These are phyloP conservation scores for Neofusicoccum sp. DNA, from an alignment of 2,329 filamentous ascomycete genomes.

Conservation along the genomic window DNA sequence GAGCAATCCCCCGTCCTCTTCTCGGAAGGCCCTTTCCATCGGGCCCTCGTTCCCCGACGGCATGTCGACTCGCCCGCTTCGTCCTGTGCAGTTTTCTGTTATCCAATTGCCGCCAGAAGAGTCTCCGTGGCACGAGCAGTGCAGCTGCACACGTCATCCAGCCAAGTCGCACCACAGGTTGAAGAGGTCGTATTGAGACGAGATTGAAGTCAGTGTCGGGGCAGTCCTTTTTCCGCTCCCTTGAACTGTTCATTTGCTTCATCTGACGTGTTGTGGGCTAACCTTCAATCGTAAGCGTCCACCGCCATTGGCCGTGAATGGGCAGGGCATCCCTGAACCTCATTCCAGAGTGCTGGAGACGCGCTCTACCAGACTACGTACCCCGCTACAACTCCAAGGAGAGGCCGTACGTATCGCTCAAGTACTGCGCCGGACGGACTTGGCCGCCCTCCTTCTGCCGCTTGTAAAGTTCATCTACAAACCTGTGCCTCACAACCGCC, in stretches of 20 bases:
- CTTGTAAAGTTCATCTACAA: conserved; percentile 40
- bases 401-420: conserved; percentile 11
- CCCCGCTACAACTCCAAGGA: conserved; percentile 22
- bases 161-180: neutral
- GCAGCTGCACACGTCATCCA: neutral
- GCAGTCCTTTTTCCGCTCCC: neutral
- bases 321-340: neutral
- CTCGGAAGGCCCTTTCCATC: conserved; percentile 9
- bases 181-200: neutral
- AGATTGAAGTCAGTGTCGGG: neutral
- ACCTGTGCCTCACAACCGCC: conserved; percentile 37
- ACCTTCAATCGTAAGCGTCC: neutral
- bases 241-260: neutral
- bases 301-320: neutral
- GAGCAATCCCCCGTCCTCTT: neutral
- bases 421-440: neutral
- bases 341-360: neutral
- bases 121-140: conserved; percentile 10
- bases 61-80: neutral
- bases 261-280: neutral
- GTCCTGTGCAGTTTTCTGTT: neutral
- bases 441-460: conserved; percentile 33
- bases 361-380: neutral
- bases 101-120: neutral
- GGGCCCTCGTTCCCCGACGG: neutral